Percentiles rank a stretch among this genome's conserved stretches.
Evolutionary conservation across 768 basidiomycete genomes (phyloP).

Genomic region (Zangia roseola): DNA sequence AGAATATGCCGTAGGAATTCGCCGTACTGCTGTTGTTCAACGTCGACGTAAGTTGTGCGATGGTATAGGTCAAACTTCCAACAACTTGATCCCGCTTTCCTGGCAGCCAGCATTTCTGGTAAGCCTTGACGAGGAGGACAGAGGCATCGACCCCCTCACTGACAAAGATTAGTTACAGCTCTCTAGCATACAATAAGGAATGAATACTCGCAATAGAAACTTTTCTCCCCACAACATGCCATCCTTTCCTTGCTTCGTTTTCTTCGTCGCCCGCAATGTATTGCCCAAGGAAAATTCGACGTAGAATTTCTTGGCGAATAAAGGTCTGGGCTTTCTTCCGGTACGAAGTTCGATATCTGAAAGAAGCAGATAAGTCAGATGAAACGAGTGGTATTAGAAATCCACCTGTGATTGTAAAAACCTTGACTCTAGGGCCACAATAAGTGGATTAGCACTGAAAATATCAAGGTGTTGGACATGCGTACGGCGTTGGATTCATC

Average conservation of each 20-base stretch:
- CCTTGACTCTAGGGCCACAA: too few species aligned
- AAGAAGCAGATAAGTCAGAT: too few species aligned
- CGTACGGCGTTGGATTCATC: too few species aligned
- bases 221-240: not conserved
- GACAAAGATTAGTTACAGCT: too few species aligned
- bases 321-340: too few species aligned
- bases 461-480: too few species aligned
- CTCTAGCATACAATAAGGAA: too few species aligned
- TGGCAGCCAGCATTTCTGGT: not conserved
- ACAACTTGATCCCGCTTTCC: not conserved
- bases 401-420: too few species aligned
- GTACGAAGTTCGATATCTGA: too few species aligned
- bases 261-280: not conserved
- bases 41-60: not conserved
- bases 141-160: slow-evolving; percentile 1
- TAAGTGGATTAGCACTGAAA: too few species aligned
- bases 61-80: not conserved
- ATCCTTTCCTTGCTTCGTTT: not conserved
- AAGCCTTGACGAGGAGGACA: not conserved
- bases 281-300: not conserved
- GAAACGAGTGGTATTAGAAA: too few species aligned
- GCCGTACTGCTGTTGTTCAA: not conserved
- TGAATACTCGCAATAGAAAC: not conserved
- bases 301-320: not conserved
- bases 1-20: too few species aligned